Evolutionary conservation across 2,329 filamentous ascomycete genomes (phyloP).

Genomic region (Aspergillus fructus): DNA sequence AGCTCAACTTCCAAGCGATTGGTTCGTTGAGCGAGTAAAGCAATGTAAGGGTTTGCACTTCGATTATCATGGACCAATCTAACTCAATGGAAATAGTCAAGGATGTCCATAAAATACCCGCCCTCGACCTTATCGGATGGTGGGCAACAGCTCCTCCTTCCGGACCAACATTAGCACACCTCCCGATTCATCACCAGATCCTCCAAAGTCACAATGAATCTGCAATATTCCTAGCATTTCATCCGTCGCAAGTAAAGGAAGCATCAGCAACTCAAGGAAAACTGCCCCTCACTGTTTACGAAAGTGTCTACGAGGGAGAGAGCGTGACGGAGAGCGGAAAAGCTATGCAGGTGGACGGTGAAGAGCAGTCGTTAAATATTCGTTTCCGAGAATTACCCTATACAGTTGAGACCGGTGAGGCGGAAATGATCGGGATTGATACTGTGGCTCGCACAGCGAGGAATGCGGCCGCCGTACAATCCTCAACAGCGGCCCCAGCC

Average conservation of each 20-base stretch:
- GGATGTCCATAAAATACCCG: constrained; percentile 79
- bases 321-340: constrained; percentile 57
- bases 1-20: constrained; percentile 63
- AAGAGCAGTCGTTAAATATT: constrained; percentile 57
- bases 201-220: constrained; percentile 77
- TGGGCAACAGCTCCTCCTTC: constrained; percentile 74
- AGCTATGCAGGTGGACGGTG: constrained; percentile 72
- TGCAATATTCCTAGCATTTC: constrained; percentile 83
- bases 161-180: constrained; percentile 66
- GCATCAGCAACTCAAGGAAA: constrained; percentile 67
- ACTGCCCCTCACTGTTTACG: constrained; percentile 87
- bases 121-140: constrained; percentile 87
- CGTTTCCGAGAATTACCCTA: constrained; percentile 83
- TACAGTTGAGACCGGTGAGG: constrained; percentile 87
- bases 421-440: constrained; percentile 96
- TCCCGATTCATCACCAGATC: constrained; percentile 77
- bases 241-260: constrained; percentile 60
- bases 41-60: constrained; percentile 63
- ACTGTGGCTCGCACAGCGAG: constrained; percentile 84
- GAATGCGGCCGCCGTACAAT: constrained; percentile 66
- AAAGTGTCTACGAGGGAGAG: constrained; percentile 76
- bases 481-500: constrained; percentile 17
- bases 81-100: constrained; percentile 59
- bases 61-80: background rate
- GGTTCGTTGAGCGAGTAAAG: constrained; percentile 76